phyloP scores from a whole-genome alignment of 306 rosid species.

The Cucurbita maxima region DNA sequence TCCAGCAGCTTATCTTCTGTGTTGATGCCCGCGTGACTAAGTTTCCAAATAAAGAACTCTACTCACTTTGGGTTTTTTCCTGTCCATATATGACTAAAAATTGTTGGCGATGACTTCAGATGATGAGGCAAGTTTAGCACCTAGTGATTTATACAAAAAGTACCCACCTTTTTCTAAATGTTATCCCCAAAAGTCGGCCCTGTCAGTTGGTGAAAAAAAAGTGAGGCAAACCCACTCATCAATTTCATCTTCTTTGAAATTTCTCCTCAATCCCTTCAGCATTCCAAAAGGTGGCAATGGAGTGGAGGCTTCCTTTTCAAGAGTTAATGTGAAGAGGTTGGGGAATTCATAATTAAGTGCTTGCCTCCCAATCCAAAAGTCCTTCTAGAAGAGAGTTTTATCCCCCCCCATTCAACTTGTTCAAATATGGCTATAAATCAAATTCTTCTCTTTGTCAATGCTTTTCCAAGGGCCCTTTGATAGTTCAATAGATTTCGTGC shows the following conservation, averaged over 20 bases:
- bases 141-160: neutral
- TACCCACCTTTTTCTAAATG: neutral
- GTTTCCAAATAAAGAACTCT: neutral
- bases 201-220: neutral
- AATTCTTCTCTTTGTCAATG: neutral
- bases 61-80: neutral
- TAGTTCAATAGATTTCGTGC: neutral
- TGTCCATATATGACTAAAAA: neutral
- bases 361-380: neutral
- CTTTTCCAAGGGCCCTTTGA: neutral
- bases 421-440: neutral
- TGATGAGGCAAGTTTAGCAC: neutral
- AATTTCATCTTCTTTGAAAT: neutral
- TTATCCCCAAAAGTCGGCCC: neutral
- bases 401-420: neutral
- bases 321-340: neutral
- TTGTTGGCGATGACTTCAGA: neutral
- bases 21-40: neutral
- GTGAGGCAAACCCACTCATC: neutral
- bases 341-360: neutral
- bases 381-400: neutral
- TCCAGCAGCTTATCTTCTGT: neutral
- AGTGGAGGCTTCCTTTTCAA: neutral
- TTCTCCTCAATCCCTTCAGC: neutral
- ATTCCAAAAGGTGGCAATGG: neutral